Base-by-base conservation (phyloP, 257 asterid genomes). In the Scutellaria barbata region DNA sequence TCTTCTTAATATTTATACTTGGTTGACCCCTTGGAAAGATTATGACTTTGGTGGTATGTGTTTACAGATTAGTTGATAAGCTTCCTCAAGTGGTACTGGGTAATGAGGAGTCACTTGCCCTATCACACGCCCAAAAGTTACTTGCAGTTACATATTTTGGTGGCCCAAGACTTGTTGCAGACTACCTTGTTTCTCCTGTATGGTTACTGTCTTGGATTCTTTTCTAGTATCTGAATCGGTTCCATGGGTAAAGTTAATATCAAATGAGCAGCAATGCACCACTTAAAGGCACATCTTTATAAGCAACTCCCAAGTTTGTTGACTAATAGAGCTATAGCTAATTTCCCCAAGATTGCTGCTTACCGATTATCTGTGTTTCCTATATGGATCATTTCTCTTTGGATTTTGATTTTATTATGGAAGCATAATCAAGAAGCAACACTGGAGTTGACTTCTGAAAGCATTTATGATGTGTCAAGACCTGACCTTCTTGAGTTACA, bases 51-150 rank as follows among this genome's bases (percentile, higher is more conserved):
- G 16, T 18, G 33, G 7, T 40, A 50, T 40, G 39, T 66, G 33
- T 77, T 66, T 74, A 22, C 90, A 94, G 99, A 88, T 86, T 94
- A 76, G 78, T 92, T 79, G 95, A 92, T 81, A 92, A 89, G 84
- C 96, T 95, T 74, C 97, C 99, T 22, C 89, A 85, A 77, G 86
- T 83, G 68, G 83, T 95, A 58, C 80, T 92, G 79, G 89, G 93
- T 74, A 84, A 84, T 73, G 95, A 95, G 72, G 98, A 89, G 76
- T 72, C 89, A 64, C 73, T 78, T 77, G 90, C 90, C 7, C 59
- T 95, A 73, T 86, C 96, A 78, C 97, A 92, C 72, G 84, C 87
- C 63, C 89, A 74, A 82, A 92, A 88, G 82, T 83, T 95, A 77
- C 95, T 95, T 25, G 92, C 85, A 14, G 79, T 92, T 57, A 85